Conservation (phyloP, 768 basidiomycete genomes). For the Leccinum truebloodii region DNA sequence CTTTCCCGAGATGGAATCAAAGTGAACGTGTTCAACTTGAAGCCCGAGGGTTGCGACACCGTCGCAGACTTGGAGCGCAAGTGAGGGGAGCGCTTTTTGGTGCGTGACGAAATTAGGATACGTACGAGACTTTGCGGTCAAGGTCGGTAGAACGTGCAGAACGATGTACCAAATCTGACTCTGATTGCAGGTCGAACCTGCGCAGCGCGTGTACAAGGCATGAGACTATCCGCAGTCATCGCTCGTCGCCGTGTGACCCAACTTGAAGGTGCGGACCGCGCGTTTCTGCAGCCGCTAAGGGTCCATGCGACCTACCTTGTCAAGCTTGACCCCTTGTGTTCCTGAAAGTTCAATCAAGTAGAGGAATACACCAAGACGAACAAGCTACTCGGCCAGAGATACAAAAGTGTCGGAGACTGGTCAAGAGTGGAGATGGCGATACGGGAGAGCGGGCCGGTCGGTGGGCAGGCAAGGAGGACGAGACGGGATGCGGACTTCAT, state of each 20-base stretch:
- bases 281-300: constrained; percentile 81
- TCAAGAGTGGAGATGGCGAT: constrained; percentile 65
- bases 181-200: constrained; percentile 82
- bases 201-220: constrained; percentile 79
- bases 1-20: constrained; percentile 69
- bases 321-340: constrained; percentile 92
- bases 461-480: constrained; percentile 82
- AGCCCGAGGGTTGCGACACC: constrained; percentile 68
- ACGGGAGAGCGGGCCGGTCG: constrained; percentile 81
- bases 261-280: constrained; percentile 89
- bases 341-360: constrained; percentile 84
- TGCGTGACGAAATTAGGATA: constrained; percentile 79
- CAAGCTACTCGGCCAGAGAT: constrained; percentile 84
- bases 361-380: constrained; percentile 83
- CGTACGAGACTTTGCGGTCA: constrained; percentile 87
- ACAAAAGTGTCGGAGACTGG: constrained; percentile 95
- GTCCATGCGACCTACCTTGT: constrained; percentile 86
- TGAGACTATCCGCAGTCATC: constrained; percentile 82
- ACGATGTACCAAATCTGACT: neutral
- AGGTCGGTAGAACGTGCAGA: constrained; percentile 49
- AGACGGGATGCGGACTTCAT: constrained; percentile 96
- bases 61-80: constrained; percentile 75
- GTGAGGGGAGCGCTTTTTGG: constrained; percentile 85
- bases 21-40: constrained; percentile 63
- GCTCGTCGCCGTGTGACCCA: constrained; percentile 95